Evolutionary conservation across 139 green algal species (phyloP).

Genomic region (Tetraselmis striata): DNA sequence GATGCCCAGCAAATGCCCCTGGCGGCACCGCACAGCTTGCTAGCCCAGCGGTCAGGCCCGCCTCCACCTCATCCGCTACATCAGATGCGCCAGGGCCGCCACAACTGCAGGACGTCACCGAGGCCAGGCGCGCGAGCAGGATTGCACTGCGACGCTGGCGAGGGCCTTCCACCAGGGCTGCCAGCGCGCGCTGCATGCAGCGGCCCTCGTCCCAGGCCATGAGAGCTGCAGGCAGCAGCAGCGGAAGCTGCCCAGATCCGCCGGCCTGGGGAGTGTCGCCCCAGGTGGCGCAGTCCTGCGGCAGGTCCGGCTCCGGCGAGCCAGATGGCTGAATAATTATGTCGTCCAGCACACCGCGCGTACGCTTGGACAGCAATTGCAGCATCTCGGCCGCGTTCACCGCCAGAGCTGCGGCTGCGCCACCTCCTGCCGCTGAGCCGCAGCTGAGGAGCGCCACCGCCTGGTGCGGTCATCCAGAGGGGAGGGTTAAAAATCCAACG

Average conservation of each 20-base stretch:
- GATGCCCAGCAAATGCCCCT: slow-evolving; percentile 31
- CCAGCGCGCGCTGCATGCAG: slow-evolving; percentile 39
- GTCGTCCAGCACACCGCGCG: neutral
- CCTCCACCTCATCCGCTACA: neutral
- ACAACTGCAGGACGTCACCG: slow-evolving; percentile 2
- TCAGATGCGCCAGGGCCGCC: slow-evolving; percentile 9
- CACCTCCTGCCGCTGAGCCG: neutral
- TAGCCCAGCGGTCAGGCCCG: neutral
- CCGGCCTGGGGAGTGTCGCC: neutral
- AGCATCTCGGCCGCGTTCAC: neutral
- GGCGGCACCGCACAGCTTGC: neutral
- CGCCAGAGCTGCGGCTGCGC: neutral
- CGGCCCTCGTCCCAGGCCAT: slow-evolving; percentile 17
- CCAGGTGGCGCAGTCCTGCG: neutral
- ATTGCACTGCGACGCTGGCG: neutral
- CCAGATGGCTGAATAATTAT: too few species aligned
- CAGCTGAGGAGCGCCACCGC: neutral
- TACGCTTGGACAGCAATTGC: neutral
- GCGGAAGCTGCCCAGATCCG: neutral
- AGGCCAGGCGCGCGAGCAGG: neutral
- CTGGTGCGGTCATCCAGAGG: too few species aligned
- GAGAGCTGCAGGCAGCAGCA: slow-evolving; percentile 21
- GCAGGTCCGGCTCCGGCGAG: neutral
- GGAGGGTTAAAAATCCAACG: too few species aligned
- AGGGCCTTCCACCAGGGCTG: slow-evolving; percentile 27